Evolutionary conservation across 1,284 basidiomycete genomes (phyloP), one percentile per base, ranked within the genome.

Genomic region (Ustilago trichophora): DNA sequence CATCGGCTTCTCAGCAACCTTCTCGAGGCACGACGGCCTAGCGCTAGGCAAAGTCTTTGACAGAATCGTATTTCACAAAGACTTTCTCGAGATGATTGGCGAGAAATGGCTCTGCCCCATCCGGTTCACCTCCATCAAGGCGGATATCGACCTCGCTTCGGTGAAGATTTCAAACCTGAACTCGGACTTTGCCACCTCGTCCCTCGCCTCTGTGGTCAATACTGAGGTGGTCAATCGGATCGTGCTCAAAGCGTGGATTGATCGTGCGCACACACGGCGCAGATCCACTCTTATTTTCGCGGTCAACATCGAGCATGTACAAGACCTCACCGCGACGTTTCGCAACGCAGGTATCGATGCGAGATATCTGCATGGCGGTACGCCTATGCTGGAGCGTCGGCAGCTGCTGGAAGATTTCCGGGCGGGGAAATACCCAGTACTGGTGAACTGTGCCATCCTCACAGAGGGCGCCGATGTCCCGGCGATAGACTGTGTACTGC

Each of bases 1-100:
- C 58, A 86, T 98, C 48, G 95, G 94, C 0, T 97, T 98, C 82
- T 93, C 92, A 32, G 94, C 95, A 1, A 98, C 95, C 0, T 96
- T 97, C 83, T 89, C 88, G 67, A 86, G 95, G 19, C 91, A 95
- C 76, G 94, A 98, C 77, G 91, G 93, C 9, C 84, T 95, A 3
- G 91, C 93, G 0, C 86, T 98, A 7, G 89, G 91, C 3, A 89
- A 89, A 1, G 90, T 95, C 0, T 98, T 95, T 72, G 88, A 97
- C 77, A 85, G 87, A 46, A 95, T 98, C 56, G 95, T 97, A 0
- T 98, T 92, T 77, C 95, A 98, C 80, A 87, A 88, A n/a, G 91
- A 93, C 70, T 92, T 96, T 73, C 82, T 92, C 19, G 88, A 75
- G 45, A 96, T 98, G 93, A 91, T 98, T 59, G 88, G 90, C 63